phyloP scores from a whole-genome alignment of 345 rosid species.

The Hypericum perforatum region DNA sequence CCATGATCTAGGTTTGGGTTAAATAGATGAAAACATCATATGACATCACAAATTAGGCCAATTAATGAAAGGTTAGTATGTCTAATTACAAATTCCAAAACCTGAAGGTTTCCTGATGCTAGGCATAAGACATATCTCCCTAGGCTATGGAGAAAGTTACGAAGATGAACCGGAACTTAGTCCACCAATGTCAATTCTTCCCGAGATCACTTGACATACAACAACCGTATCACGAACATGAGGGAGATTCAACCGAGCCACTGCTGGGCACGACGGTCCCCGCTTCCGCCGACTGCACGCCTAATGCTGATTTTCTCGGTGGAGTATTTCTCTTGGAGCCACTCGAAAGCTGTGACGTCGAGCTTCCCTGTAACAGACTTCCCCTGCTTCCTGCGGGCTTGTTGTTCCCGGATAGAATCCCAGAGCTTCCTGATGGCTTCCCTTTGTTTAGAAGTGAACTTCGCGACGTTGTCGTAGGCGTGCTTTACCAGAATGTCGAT shows the following conservation, averaged over 20 bases:
- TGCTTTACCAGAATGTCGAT: conserved; percentile 94
- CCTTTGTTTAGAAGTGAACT: conserved; percentile 74
- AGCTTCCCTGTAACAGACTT: conserved; percentile 85
- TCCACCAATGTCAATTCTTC: too few relatives aligned
- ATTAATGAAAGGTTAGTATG: too few relatives aligned
- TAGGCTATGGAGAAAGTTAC: too few relatives aligned
- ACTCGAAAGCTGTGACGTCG: conserved; percentile 79
- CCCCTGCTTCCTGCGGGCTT: conserved; percentile 76
- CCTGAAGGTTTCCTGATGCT: too few relatives aligned
- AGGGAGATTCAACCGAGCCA: conserved; percentile 63
- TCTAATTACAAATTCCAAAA: too few relatives aligned
- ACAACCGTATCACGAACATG: not conserved
- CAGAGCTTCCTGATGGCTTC: conserved; percentile 79
- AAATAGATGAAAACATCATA: too few relatives aligned
- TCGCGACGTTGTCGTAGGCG: conserved; percentile 67
- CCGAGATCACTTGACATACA: not conserved
- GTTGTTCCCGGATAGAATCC: conserved; percentile 82
- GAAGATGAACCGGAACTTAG: too few relatives aligned
- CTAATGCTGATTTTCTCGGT: conserved; percentile 85
- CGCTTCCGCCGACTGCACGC: conserved; percentile 70
- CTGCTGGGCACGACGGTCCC: conserved; percentile 80
- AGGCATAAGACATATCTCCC: too few relatives aligned
- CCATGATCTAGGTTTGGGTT: too few relatives aligned
- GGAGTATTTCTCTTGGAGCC: conserved; percentile 80
- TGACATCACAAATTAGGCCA: too few relatives aligned